Evolutionary conservation across 1,284 basidiomycete genomes (phyloP), one percentile per base, ranked within the genome.

Genomic region (Sphagnurus paluster): DNA sequence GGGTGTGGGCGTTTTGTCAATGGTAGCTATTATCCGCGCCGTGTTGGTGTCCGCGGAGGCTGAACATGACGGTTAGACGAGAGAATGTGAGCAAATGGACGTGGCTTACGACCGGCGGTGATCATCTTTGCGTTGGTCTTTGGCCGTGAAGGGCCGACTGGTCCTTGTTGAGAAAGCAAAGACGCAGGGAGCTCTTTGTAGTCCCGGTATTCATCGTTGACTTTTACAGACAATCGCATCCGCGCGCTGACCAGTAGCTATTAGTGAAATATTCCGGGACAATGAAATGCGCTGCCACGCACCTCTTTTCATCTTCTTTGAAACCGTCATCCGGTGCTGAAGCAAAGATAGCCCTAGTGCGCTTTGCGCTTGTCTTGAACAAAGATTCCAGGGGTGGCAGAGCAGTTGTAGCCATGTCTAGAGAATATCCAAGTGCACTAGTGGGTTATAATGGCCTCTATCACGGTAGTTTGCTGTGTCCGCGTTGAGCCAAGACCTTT

Each of bases 141-240:
- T 28, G 86, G 89, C 43, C 83, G 74, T 43, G 85, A 78, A 0
- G 92, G 92, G 0, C 90, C 93, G 2, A 92, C 81, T 0, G 80
- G 75, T 0, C 82, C 87, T 53, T 95, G 92, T 55, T 95, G 93
- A 0, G 85, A 74, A 14, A 91, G 71, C 26, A 98, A 70, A 1
- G 90, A 82, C 2, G 90, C 70, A 1, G 96, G 96, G 1, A 98
- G 82, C 25, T 85, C 80, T 63, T 90, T 90, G 57, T 82, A 92
- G 61, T 97, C 85, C 46, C 78, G 77, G 68, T 96, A 99, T 68
- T 98, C 96, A 69, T 87, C 75, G 59, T 82, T 66, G 68, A 90
- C 83, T 80, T 97, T 82, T 60, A 87, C 77, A 5, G 87, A 72
- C 33, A 90, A 61, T 25, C 82, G 78, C 39, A 89, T 63, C 36